Evolutionary conservation across 768 basidiomycete species (phyloP).

Genomic region (Aureoboletus auriporus): DNA sequence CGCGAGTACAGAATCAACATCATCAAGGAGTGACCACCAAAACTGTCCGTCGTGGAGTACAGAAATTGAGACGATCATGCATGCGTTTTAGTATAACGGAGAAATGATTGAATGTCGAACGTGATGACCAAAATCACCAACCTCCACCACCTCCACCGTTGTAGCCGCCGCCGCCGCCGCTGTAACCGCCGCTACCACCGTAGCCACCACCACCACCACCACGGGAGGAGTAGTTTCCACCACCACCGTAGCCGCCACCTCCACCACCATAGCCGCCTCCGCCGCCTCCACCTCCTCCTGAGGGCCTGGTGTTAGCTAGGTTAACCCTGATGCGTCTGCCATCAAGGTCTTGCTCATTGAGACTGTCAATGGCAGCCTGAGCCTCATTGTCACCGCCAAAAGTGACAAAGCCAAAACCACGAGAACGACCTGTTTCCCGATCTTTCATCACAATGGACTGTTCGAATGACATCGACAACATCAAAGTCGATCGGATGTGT

Average conservation of each 20-base stretch:
- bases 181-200: neutral
- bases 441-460: constrained; percentile 40
- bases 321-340: constrained; percentile 54
- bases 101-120: neutral
- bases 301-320: constrained; percentile 29
- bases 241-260: constrained; percentile 9
- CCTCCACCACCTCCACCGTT: constrained; percentile 5
- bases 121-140: constrained; percentile 9
- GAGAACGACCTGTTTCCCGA: constrained; percentile 54
- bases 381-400: constrained; percentile 33
- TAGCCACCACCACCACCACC: constrained; percentile 11
- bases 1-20: constrained; percentile 6
- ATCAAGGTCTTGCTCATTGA: constrained; percentile 53
- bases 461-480: constrained; percentile 7
- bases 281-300: constrained; percentile 26
- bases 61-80: neutral
- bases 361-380: constrained; percentile 38
- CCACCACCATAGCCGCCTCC: constrained; percentile 14
- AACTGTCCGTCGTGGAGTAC: neutral
- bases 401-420: constrained; percentile 57
- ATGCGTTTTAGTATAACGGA: constrained; percentile 6
- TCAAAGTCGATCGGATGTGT: constrained; percentile 2
- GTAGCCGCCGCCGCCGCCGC: neutral
- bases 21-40: constrained; percentile 1
- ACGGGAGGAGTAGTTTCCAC: neutral